Evolutionary conservation across 2,329 filamentous ascomycete genomes (phyloP), one percentile per base, ranked within the genome.

Genomic region (Remersonia thermophila): DNA sequence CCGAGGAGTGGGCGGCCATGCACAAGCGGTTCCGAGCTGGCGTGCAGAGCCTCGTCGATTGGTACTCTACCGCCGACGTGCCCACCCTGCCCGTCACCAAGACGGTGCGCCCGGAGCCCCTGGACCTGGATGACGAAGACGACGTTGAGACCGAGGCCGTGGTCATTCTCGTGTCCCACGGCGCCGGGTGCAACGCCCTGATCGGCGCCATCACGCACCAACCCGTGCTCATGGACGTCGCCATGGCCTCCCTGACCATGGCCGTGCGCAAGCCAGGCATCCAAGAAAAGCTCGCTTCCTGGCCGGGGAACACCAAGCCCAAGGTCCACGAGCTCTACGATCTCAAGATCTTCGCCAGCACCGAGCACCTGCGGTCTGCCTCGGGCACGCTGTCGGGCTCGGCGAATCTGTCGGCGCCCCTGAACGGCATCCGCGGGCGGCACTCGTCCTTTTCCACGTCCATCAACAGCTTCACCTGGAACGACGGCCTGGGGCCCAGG

Each of bases 1-100:
- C 84, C 1, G 91, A 98, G 58, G 91, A 96, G 58, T 98, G 91
- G 91, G 82, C 84, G 20, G 69, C 77, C 3, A 96, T 98, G 91
- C 91, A 98, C 58, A 80, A 79, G 53, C 74, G 91, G 15, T 94
- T 96, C 51, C 73, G 86, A 27, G 73, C 68, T 42, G 89, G 89
- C 1, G 58, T 95, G 27, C 77, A 83, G 46, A 74, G 75, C 30
- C 71, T 95, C 62, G 65, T 95, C 10, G 71, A 80, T 40, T 96
- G 86, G 83, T 98, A 98, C 54, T 67, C 54, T 50, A 75, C 56
- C 44, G 65, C 60, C 7, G 66, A 71, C 20, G 57, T 63, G 17
- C 66, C 70, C 3, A 63, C 65, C 8, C 63, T 70, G 30, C 63
- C 70, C 55, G 62, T 67, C 11, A 67, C 67, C 7, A 67, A 61